phyloP scores from a whole-genome alignment of 176 grass and related monocot species.

The Chrysopogon serrulatus region DNA sequence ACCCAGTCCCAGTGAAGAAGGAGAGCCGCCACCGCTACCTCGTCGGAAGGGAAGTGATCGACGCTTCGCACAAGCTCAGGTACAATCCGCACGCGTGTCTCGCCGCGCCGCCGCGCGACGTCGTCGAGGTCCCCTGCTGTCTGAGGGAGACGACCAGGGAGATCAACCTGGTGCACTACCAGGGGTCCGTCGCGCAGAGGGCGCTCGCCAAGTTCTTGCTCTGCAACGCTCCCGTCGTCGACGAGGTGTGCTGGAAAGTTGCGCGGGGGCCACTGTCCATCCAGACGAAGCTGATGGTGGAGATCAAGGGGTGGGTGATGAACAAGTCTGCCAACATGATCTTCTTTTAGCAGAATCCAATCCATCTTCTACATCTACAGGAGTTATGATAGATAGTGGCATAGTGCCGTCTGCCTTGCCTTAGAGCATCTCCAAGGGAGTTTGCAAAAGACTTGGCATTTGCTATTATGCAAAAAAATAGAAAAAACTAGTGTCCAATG shows the following conservation, averaged over 20 bases:
- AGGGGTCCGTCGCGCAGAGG: background rate
- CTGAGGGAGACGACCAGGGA: background rate
- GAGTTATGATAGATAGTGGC: too few relatives aligned
- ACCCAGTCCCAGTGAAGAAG: background rate
- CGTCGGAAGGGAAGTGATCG: background rate
- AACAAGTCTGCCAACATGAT: background rate
- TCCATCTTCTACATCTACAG: too few relatives aligned
- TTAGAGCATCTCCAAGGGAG: too few relatives aligned
- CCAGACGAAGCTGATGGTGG: background rate
- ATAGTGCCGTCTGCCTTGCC: too few relatives aligned
- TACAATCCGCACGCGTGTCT: background rate
- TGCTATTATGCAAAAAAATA: too few relatives aligned
- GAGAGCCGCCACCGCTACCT: background rate
- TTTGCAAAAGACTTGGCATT: too few relatives aligned
- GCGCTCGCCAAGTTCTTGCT: constrained; percentile 21
- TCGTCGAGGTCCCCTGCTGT: background rate
- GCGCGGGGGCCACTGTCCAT: background rate
- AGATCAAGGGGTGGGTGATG: constrained; percentile 12
- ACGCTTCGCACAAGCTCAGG: background rate
- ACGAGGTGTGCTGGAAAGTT: background rate
- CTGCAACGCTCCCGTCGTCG: background rate
- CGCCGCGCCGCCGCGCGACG: background rate
- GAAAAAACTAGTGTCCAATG: too few relatives aligned
- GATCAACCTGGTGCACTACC: constrained; percentile 26
- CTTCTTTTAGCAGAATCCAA: background rate